A percentile compares a stretch with the other conserved stretches of the same genome.
These are phyloP conservation scores for Coemansia sp. DNA, from an alignment of 192 early-diverging fungal species.

Conservation along the genomic window DNA sequence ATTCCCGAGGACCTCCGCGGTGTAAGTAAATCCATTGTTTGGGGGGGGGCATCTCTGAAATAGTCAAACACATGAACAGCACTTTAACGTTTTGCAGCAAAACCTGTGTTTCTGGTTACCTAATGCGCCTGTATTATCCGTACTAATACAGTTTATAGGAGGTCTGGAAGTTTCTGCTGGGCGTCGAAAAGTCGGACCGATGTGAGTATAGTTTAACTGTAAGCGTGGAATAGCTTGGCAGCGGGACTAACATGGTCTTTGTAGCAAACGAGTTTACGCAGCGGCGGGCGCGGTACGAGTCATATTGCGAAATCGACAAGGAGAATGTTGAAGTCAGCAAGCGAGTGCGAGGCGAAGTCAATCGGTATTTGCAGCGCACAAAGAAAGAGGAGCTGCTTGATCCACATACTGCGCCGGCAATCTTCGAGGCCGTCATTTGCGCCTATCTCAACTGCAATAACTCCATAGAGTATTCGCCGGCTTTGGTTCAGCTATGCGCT, in stretches of 20 bases:
- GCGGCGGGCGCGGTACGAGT: constrained; percentile 58
- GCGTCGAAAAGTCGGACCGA: constrained; percentile 76
- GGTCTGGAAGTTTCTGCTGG: constrained; percentile 85
- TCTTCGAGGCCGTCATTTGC: constrained; percentile 84
- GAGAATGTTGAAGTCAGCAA: constrained; percentile 59
- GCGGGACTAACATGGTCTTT: background rate
- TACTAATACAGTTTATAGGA: constrained; percentile 43
- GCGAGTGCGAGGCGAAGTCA: constrained; percentile 76
- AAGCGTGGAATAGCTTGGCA: background rate
- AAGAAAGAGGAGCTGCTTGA: constrained; percentile 33
- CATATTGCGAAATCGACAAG: constrained; percentile 73
- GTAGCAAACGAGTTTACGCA: constrained; percentile 65
- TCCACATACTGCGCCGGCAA: constrained; percentile 52
- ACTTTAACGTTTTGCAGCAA: background rate
- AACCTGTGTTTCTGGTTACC: constrained; percentile 8
- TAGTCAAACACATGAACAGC: background rate
- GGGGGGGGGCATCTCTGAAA: background rate
- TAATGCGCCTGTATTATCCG: background rate
- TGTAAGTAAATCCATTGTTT: constrained; percentile 28
- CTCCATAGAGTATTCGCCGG: constrained; percentile 71
- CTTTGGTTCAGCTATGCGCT: constrained; percentile 72
- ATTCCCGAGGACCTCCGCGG: constrained; percentile 77
- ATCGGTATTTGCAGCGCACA: constrained; percentile 57
- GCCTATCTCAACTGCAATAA: constrained; percentile 80
- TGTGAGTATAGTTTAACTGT: constrained; percentile 28